Evolutionary conservation across 192 early-diverging fungal species (phyloP), one percentile per base, ranked within the genome.

Genomic region (Backusella liffmaniae): DNA sequence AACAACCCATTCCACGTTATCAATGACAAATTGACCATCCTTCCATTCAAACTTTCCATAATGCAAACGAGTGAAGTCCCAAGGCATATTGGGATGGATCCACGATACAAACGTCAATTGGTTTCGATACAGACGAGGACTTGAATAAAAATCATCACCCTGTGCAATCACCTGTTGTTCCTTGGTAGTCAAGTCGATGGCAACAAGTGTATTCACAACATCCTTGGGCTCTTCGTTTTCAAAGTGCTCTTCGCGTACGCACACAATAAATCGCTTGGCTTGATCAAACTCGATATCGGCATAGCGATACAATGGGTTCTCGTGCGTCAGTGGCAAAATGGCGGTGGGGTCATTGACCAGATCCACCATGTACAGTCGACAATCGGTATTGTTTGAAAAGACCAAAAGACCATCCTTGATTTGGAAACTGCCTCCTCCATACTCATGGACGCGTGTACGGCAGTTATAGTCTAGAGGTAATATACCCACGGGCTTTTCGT

Each of bases 41-140:
- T 9, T 18, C 4, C 72, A 59, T 10, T 78, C 7, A 29, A 90
- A 66, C 18, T 73, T 65, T 29, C 81, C 88, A 44, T 85, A 79
- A 74, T 86, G 82, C 29, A 94, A 79, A 35, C 82, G 80, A 1
- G 94, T 92, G 42, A 83, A 86, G 72, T 93, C 90, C 94, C 94
- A 94, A 66, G 89, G 92, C 94, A 95, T 94, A 76, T 88, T 87
- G 0, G 92, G 92, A 44, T 94, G 90, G 70, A 87, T 80, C 94
- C 93, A 94, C 5, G 89, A 82, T 41, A 88, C 82, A 77, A 90
- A 94, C 8, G 87, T 88, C 70, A 94, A 76, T 29, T 67, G 73
- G n/a, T 36, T 66, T 5, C 80, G 70, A 70, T 84, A 88, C 76
- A 94, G 80, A 5, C 87, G 85, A 26, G 92, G 91, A 32, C 82